phyloP scores from a whole-genome alignment of 1,284 basidiomycete genomes.

The Cronartium ribicola region DNA sequence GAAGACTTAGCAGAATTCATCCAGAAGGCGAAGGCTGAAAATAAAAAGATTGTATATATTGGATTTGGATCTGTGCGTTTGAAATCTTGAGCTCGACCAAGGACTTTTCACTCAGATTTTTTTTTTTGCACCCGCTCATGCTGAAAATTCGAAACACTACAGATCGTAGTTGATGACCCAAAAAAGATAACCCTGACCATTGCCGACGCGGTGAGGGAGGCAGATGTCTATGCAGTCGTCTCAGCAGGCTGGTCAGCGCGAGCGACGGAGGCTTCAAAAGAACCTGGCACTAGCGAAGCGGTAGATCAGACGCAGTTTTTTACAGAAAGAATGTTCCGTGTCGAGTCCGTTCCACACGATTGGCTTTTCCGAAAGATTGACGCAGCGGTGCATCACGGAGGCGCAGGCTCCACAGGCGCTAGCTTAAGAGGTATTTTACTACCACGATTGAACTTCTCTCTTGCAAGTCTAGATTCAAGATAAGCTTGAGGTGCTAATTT shows the following conservation, averaged over 20 bases:
- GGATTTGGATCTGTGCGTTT: conserved; percentile 74
- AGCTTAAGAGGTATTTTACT: conserved; percentile 68
- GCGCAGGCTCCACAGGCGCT: conserved; percentile 91
- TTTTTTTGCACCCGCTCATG: conserved; percentile 1
- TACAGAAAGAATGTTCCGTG: conserved; percentile 74
- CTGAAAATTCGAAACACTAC: conserved; percentile 44
- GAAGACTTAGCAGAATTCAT: conserved; percentile 82
- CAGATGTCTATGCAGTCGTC: conserved; percentile 64
- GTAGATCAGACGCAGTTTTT: conserved; percentile 48
- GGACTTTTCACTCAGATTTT: background rate
- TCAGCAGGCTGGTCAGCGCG: conserved; percentile 98
- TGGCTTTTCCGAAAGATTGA: conserved; percentile 93
- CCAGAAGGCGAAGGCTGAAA: conserved; percentile 63
- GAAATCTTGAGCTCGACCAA: background rate
- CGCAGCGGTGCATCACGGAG: conserved; percentile 85
- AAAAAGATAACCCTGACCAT: conserved; percentile 83
- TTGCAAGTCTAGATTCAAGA: background rate
- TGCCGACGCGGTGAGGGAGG: conserved; percentile 69
- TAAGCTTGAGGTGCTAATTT: too few relatives aligned
- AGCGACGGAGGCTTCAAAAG: conserved; percentile 68
- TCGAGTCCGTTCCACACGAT: conserved; percentile 87
- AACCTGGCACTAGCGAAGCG: conserved; percentile 44
- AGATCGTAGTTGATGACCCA: conserved; percentile 87
- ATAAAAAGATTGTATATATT: conserved; percentile 92
- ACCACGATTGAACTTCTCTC: background rate